Conservation (phyloP, 2,329 filamentous ascomycete genomes). For the Paraphaeosphaeria sporulosa region DNA sequence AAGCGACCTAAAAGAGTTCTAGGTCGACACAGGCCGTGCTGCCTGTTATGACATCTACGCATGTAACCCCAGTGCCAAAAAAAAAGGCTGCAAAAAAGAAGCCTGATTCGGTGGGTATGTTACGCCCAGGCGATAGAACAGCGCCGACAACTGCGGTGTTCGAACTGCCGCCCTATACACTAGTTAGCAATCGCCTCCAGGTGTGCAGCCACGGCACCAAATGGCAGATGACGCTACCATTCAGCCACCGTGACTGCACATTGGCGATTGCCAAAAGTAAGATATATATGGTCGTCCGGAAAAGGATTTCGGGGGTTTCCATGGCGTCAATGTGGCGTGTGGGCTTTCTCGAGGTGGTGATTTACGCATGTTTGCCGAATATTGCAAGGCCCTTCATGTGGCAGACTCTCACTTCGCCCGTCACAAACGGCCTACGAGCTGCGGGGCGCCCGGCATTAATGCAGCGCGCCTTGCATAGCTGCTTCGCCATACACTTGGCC, state of each 20-base stretch:
- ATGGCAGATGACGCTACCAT: constrained; percentile 1
- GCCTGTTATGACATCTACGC: neutral
- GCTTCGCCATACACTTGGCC: neutral
- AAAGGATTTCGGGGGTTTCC: neutral
- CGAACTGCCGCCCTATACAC: neutral
- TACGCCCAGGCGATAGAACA: constrained; percentile 8
- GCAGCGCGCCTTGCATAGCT: neutral
- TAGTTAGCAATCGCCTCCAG: neutral
- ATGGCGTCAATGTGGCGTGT: neutral
- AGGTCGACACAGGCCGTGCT: no score
- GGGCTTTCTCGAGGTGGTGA: no score
- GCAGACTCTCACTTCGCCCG: neutral
- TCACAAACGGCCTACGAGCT: neutral
- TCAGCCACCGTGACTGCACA: neutral
- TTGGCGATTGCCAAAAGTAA: neutral
- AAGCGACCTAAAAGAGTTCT: no score
- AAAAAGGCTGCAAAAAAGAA: neutral
- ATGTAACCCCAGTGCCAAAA: neutral
- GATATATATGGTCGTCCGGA: constrained; percentile 7
- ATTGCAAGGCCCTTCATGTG: neutral
- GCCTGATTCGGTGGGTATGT: constrained; percentile 13
- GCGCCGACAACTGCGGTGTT: neutral
- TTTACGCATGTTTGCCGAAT: neutral
- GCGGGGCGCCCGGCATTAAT: neutral
- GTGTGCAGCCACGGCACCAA: neutral